A percentile compares a stretch with the other conserved stretches of the same genome.
Conservation (phyloP, 306 rosid species). For the Amphicarpaea edgeworthii region DNA sequence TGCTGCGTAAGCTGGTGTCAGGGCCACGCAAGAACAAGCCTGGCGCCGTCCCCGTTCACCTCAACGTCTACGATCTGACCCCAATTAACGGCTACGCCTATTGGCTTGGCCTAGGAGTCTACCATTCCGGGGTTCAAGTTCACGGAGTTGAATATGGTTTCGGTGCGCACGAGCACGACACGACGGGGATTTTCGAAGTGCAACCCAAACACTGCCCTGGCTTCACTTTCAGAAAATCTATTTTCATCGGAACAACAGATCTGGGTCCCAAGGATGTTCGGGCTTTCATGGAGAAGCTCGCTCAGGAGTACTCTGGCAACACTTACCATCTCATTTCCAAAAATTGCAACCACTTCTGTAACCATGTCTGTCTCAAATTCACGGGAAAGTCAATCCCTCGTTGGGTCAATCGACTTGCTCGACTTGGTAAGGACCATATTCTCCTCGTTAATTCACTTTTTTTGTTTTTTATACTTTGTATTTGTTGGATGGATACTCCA, state of each 20-base stretch:
- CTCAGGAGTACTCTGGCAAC: constrained; percentile 80
- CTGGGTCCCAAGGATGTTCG: constrained; percentile 71
- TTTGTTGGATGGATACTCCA: background rate
- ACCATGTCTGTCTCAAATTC: constrained; percentile 73
- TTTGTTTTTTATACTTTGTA: background rate
- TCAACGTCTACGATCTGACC: constrained; percentile 93
- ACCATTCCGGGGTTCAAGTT: constrained; percentile 97
- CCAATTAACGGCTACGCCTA: constrained; percentile 91
- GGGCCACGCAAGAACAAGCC: constrained; percentile 70
- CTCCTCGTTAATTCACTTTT: background rate
- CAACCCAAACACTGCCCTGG: constrained; percentile 94
- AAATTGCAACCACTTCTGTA: constrained; percentile 94
- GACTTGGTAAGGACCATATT: constrained; percentile 67
- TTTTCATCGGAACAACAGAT: constrained; percentile 84
- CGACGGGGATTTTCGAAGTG: constrained; percentile 91
- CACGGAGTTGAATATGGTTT: constrained; percentile 91
- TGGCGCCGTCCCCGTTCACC: constrained; percentile 82
- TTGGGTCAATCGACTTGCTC: constrained; percentile 97
- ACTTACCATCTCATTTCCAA: constrained; percentile 86
- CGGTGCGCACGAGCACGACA: constrained; percentile 89
- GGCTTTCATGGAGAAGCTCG: constrained; percentile 76
- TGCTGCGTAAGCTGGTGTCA: constrained; percentile 66
- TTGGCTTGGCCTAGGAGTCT: constrained; percentile 97
- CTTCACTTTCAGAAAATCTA: constrained; percentile 85
- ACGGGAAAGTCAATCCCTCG: constrained; percentile 82